Percentiles rank a stretch among this genome's conserved stretches.
Evolutionary conservation across 306 rosid species (phyloP).

Genomic region (Alnus glutinosa): DNA sequence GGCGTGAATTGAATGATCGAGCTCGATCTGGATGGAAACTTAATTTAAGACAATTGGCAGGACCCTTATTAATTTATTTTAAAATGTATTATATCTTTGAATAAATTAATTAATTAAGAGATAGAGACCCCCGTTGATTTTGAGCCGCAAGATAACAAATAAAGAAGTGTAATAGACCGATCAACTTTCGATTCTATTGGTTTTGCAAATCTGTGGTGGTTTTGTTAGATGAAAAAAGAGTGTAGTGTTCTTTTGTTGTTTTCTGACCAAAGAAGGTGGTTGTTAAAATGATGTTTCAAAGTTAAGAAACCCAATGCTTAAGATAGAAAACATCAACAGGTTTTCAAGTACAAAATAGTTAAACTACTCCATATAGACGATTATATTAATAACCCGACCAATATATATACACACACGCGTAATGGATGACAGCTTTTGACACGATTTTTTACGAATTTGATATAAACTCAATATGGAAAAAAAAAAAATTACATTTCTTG

Average conservation of each 20-base stretch:
- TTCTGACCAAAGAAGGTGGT: conserved; percentile 30
- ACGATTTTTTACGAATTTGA: too few relatives aligned
- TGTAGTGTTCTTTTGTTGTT: conserved; percentile 9
- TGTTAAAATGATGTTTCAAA: conserved; percentile 43
- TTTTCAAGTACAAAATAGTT: not conserved
- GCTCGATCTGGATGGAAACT: not conserved
- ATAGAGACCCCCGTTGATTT: not conserved
- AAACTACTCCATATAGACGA: too few relatives aligned
- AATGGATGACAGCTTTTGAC: too few relatives aligned
- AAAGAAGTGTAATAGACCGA: not conserved
- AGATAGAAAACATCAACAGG: conserved; percentile 1
- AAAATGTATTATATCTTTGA: not conserved
- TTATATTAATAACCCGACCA: too few relatives aligned
- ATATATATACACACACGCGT: too few relatives aligned
- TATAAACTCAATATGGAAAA: too few relatives aligned
- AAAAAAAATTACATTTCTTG: too few relatives aligned
- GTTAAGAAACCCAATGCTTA: conserved; percentile 40
- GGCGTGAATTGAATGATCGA: not conserved
- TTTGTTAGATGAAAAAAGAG: not conserved
- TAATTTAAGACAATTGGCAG: not conserved
- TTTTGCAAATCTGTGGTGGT: not conserved
- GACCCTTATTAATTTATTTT: not conserved
- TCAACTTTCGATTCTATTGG: not conserved
- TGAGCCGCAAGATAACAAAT: not conserved
- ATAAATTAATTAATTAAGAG: not conserved